phyloP scores from a whole-genome alignment of 208 protist species.

The Strigomonas culicis region DNA sequence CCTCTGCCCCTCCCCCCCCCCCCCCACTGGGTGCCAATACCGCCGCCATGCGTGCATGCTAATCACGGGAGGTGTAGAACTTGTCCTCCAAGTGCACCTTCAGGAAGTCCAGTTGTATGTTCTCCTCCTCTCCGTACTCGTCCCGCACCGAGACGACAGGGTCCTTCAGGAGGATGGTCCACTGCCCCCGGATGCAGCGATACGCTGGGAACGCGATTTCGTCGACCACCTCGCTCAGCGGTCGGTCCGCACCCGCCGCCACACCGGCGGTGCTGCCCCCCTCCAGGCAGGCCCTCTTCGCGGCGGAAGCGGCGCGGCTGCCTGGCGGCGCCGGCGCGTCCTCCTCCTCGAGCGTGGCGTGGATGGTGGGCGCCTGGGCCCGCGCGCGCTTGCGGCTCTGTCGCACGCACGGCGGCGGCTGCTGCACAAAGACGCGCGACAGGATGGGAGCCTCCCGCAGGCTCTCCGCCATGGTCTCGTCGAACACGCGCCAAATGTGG shows the following conservation, averaged over 20 bases:
- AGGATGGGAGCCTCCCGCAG: slow-evolving; percentile 57
- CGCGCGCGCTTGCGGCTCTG: not conserved
- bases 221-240: slow-evolving; percentile 16
- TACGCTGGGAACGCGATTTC: slow-evolving; percentile 68
- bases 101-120: slow-evolving; percentile 72
- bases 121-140: slow-evolving; percentile 48
- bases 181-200: slow-evolving; percentile 61
- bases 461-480: slow-evolving; percentile 58
- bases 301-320: too few relatives aligned
- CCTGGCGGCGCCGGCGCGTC: too few relatives aligned
- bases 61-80: not conserved
- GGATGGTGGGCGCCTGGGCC: too few relatives aligned
- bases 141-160: slow-evolving; percentile 64
- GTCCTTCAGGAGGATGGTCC: slow-evolving; percentile 83
- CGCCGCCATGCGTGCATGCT: too few relatives aligned
- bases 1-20: not conserved
- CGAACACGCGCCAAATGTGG: slow-evolving; percentile 78
- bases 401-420: slow-evolving; percentile 23
- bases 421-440: slow-evolving; percentile 45
- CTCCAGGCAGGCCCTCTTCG: too few relatives aligned
- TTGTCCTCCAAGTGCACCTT: slow-evolving; percentile 42
- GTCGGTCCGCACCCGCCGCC: not conserved
- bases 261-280: not conserved
- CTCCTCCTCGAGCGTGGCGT: too few relatives aligned
- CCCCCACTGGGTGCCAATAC: too few relatives aligned